phyloP scores from a whole-genome alignment of 129 eudicot species.

The Flaveria brownii region DNA sequence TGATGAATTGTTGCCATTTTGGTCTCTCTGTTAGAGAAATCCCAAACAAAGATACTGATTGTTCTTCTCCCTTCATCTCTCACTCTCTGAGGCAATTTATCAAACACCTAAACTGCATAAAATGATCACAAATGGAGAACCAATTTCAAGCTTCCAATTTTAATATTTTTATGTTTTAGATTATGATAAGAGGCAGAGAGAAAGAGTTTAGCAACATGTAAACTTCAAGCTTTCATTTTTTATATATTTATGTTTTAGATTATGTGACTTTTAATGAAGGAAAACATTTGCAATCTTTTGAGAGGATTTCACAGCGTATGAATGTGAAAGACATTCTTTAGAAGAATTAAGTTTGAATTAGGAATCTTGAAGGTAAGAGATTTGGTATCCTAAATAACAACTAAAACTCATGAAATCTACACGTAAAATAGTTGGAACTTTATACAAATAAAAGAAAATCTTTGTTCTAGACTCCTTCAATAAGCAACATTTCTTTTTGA shows the following conservation, averaged over 20 bases:
- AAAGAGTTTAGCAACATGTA: background rate
- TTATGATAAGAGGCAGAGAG: too few species aligned
- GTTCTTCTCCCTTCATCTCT: slow-evolving; percentile 56
- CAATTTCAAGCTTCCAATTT: background rate
- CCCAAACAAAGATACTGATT: slow-evolving; percentile 62
- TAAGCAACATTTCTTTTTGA: background rate
- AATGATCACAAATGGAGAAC: background rate
- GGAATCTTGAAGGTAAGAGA: background rate
- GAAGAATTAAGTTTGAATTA: background rate
- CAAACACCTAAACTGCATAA: background rate
- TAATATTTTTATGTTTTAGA: too few species aligned
- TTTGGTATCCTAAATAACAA: background rate
- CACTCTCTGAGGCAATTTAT: slow-evolving; percentile 4
- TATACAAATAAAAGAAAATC: background rate
- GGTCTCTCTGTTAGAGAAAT: slow-evolving; percentile 58
- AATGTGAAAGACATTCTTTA: too few species aligned
- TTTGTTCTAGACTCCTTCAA: background rate
- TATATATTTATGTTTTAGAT: too few species aligned
- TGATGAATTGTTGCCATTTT: slow-evolving; percentile 68
- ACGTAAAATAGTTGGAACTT: background rate
- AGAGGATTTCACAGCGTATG: background rate
- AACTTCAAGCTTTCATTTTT: too few species aligned
- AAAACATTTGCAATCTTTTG: background rate
- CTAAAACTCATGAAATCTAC: background rate
- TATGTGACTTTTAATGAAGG: background rate